A percentile compares a stretch with the other conserved stretches of the same genome.
These are phyloP conservation scores for Colletotrichum zoysiae DNA, from an alignment of 2,329 filamentous ascomycete genomes.

Conservation along the genomic window DNA sequence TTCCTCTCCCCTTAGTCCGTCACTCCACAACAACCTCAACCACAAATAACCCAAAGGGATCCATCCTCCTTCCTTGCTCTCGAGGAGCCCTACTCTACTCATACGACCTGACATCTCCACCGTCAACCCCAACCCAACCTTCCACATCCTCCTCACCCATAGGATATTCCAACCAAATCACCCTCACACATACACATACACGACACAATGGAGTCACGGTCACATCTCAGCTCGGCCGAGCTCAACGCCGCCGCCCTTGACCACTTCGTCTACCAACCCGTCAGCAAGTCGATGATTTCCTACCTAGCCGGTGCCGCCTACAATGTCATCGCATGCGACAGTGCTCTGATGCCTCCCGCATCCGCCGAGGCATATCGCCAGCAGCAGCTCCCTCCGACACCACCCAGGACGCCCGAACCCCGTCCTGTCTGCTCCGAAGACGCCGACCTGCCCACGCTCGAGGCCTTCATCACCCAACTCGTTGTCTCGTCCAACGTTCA, in stretches of 20 bases:
- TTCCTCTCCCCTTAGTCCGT: slow-evolving; percentile 21
- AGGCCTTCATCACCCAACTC: slow-evolving; percentile 91
- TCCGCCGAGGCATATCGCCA: slow-evolving; percentile 53
- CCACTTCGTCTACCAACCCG: slow-evolving; percentile 82
- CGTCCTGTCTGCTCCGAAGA: slow-evolving; percentile 61
- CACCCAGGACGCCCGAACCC: slow-evolving; percentile 63
- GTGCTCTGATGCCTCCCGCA: slow-evolving; percentile 63
- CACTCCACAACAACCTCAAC: slow-evolving; percentile 33
- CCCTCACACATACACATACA: slow-evolving; percentile 44
- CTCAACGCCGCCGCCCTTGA: slow-evolving; percentile 82
- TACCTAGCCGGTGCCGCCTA: slow-evolving; percentile 81
- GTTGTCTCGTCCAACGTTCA: slow-evolving; percentile 96
- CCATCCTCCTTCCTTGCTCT: slow-evolving; percentile 43
- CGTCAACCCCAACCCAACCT: slow-evolving; percentile 1
- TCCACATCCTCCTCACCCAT: slow-evolving; percentile 20
- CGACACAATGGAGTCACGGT: slow-evolving; percentile 61
- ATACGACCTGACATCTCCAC: slow-evolving; percentile 16
- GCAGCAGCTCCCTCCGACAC: slow-evolving; percentile 59
- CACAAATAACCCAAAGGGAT: slow-evolving; percentile 44
- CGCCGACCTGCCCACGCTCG: slow-evolving; percentile 79
- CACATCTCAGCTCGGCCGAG: slow-evolving; percentile 62
- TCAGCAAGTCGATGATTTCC: slow-evolving; percentile 80
- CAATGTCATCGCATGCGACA: slow-evolving; percentile 85
- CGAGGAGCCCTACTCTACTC: slow-evolving; percentile 44
- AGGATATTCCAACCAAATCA: slow-evolving; percentile 44